Evolutionary conservation across 257 asterid species (phyloP).

Genomic region (Thymus quinquecostatus): DNA sequence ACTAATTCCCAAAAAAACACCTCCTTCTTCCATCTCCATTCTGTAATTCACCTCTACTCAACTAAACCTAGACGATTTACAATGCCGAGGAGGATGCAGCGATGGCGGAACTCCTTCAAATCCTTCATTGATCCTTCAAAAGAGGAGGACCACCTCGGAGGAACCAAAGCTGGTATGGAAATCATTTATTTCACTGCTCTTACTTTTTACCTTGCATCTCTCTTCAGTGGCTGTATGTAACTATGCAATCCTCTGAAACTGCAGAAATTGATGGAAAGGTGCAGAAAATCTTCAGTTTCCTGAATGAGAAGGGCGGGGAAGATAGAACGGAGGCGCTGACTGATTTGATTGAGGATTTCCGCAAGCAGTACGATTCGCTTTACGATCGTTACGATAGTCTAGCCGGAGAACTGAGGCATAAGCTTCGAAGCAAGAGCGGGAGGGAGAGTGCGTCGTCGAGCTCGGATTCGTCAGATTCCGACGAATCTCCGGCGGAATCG

Average conservation of each 20-base stretch:
- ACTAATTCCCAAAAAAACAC: not conserved
- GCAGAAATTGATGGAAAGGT: constrained; percentile 78
- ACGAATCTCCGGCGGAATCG: constrained; percentile 44
- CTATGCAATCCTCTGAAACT: constrained; percentile 10
- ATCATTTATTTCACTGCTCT: not conserved
- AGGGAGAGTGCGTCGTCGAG: constrained; percentile 58
- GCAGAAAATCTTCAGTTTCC: constrained; percentile 52
- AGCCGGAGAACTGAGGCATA: constrained; percentile 62
- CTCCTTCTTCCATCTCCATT: not conserved
- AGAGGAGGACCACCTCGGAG: constrained; percentile 59
- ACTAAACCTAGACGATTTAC: constrained; percentile 18
- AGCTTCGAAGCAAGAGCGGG: constrained; percentile 44
- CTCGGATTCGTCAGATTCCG: constrained; percentile 76
- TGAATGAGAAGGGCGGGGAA: constrained; percentile 48
- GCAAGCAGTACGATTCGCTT: constrained; percentile 61
- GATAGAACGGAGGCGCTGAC: constrained; percentile 51
- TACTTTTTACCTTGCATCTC: not conserved
- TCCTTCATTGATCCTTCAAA: constrained; percentile 57
- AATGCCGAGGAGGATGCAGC: constrained; percentile 53
- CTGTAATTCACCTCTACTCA: not conserved
- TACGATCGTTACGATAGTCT: constrained; percentile 68
- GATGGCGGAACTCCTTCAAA: constrained; percentile 50
- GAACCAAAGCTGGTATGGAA: constrained; percentile 57
- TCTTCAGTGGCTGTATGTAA: not conserved
- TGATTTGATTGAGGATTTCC: constrained; percentile 54